Base-by-base conservation (phyloP, 2,329 filamentous ascomycete species). In the Colletotrichum phormii region DNA sequence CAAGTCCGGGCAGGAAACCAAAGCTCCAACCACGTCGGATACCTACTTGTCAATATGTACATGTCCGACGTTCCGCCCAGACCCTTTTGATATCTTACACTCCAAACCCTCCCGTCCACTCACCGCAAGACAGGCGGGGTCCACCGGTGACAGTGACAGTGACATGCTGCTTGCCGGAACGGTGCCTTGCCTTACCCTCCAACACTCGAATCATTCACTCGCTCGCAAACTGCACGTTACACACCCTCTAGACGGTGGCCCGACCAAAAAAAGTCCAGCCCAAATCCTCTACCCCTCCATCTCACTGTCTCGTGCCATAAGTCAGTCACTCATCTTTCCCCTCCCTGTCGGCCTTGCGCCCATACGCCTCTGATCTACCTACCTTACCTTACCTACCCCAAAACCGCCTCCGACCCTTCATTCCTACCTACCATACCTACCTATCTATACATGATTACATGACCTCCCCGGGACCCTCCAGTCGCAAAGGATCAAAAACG, bases 331-430 rank as follows among this genome's bases (percentile, higher is more conserved):
- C 58, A 46, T 57, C 31, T 54, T 24, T 29, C 53, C 61, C 67
- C 53, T 62, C 63, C 67, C 35, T 70, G 13, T 64, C 67, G 26
- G 35, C 53, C 67, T 65, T 54, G 54, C 65, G 62, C 62, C 67
- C 53, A 33, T 31, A 18, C 46, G 31, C 26, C 53, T 53, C 29
- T 24, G 18, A 22, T 24, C 31, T 12, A 35, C 13, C 31, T 15
- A 15, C 22, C 9, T 33, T 31, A 37, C 18, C 59, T 53, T 31
- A 37, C 18, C 60, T 53, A 18, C n/a, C 13, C 15, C 22, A 11
- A 26, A 22, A 37, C 22, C 29, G 24, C 35, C 37, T 49, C 29
- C n/a, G 22, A 55, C 49, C 31, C 46, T 33, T 29, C 60, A 33
- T 53, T 49, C 49, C 60, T 49, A 18, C 42, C 3, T 49, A 18